A percentile compares a stretch with the other conserved stretches of the same genome.
Evolutionary conservation across 83 land plant species (phyloP).

Genomic region (Picea engelmannii): DNA sequence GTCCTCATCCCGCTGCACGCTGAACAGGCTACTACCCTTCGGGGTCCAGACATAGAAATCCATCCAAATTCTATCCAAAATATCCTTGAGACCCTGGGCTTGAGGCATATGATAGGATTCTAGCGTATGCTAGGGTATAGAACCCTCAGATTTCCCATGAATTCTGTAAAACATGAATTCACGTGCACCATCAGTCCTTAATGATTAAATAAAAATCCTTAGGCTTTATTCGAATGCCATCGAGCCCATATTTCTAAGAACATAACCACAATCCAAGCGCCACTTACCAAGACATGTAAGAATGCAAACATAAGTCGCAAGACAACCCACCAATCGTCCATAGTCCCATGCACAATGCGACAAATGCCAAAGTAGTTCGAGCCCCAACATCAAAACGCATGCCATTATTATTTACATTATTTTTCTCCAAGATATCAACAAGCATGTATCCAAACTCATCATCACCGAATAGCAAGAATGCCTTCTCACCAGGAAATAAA

Average conservation of each 20-base stretch:
- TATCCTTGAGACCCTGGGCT: conserved; percentile 87
- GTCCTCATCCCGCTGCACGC: conserved; percentile 36
- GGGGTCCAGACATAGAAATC: conserved; percentile 71
- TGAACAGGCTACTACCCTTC: conserved; percentile 54
- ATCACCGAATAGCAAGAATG: too few relatives aligned
- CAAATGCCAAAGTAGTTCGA: conserved; percentile 80
- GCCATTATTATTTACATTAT: conserved; percentile 55
- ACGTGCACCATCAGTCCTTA: conserved; percentile 70
- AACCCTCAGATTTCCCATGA: conserved; percentile 41
- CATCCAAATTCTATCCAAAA: conserved; percentile 64
- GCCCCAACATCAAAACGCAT: conserved; percentile 64
- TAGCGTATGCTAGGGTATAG: conserved; percentile 47
- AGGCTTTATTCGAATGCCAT: too few relatives aligned
- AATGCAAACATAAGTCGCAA: too few relatives aligned
- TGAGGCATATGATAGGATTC: conserved; percentile 57
- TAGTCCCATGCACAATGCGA: too few relatives aligned
- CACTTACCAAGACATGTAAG: too few relatives aligned
- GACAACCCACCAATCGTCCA: too few relatives aligned
- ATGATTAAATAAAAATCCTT: too few relatives aligned
- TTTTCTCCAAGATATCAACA: conserved; percentile 53
- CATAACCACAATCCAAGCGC: too few relatives aligned
- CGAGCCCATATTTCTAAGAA: too few relatives aligned
- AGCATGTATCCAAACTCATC: conserved; percentile 87
- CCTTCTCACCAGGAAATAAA: too few relatives aligned
- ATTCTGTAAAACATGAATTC: conserved; percentile 82